Conservation (phyloP, 805 yeast genomes). For the Candida suzukii region DNA sequence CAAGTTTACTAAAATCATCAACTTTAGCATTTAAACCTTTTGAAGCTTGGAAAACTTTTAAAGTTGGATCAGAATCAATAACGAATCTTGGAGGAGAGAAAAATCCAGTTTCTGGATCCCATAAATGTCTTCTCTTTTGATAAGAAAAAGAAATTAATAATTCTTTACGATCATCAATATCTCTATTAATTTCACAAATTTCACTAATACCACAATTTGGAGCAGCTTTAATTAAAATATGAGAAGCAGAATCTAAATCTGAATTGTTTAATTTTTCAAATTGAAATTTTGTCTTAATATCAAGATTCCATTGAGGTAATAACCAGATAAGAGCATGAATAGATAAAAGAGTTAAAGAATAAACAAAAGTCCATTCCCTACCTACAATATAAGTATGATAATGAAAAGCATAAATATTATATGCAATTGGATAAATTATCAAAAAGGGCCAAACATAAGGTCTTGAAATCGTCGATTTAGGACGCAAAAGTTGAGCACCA, state of each 20-base stretch:
- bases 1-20: conserved; percentile 27
- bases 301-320: conserved; percentile 91
- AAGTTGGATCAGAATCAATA: conserved; percentile 52
- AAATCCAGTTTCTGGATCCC: conserved; percentile 39
- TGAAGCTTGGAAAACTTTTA: conserved; percentile 46
- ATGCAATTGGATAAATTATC: conserved; percentile 67
- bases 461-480: conserved; percentile 50
- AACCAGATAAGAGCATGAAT: conserved; percentile 72
- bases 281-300: conserved; percentile 62
- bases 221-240: conserved; percentile 71
- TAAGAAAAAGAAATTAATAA: conserved; percentile 67
- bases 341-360: conserved; percentile 64
- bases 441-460: conserved; percentile 84
- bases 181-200: conserved; percentile 57
- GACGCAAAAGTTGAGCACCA: conserved; percentile 68
- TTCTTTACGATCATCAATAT: conserved; percentile 47
- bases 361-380: conserved; percentile 94
- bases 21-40: conserved; percentile 23
- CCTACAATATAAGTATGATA: conserved; percentile 84
- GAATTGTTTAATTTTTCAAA: conserved; percentile 27
- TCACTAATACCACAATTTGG: conserved; percentile 84
- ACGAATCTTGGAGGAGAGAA: conserved; percentile 82
- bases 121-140: conserved; percentile 88
- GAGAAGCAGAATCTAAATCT: conserved; percentile 55
- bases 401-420: conserved; percentile 52